A percentile compares a stretch with the other conserved stretches of the same genome.
Conservation (phyloP, 225 moss, liverwort and hornwort species). For the Pseudisothecium myosuroides region DNA sequence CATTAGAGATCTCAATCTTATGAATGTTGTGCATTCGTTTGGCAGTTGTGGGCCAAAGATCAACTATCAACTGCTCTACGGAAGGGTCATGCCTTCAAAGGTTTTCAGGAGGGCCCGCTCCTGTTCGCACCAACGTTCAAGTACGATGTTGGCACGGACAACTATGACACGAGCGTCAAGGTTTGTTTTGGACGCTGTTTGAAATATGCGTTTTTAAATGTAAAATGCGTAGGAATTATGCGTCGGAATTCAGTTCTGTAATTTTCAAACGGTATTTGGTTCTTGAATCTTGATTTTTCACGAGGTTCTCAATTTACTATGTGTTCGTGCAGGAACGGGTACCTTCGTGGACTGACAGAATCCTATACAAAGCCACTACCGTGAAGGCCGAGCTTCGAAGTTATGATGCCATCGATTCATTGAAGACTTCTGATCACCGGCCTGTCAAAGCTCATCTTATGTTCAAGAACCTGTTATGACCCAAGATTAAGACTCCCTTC, state of each 20-base stretch:
- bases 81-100: constrained; percentile 57
- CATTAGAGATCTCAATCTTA: neutral
- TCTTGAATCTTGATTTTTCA: neutral
- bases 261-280: neutral
- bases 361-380: constrained; percentile 53
- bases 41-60: constrained; percentile 75
- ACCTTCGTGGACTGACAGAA: constrained; percentile 89
- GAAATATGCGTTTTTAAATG: neutral
- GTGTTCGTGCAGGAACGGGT: constrained; percentile 55
- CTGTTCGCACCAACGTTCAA: constrained; percentile 78
- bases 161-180: constrained; percentile 80
- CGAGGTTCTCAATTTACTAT: neutral
- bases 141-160: constrained; percentile 80
- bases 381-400: constrained; percentile 41
- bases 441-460: constrained; percentile 72
- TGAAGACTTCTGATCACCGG: constrained; percentile 74
- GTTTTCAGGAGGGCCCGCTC: constrained; percentile 69
- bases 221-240: too few species aligned
- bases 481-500: neutral
- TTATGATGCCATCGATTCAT: constrained; percentile 49
- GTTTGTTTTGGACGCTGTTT: constrained; percentile 2
- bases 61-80: constrained; percentile 50
- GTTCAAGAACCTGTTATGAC: constrained; percentile 24
- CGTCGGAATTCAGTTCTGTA: neutral
- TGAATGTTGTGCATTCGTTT: neutral